phyloP scores from a whole-genome alignment of 306 rosid genomes.

The Ochetophila trinervis region DNA sequence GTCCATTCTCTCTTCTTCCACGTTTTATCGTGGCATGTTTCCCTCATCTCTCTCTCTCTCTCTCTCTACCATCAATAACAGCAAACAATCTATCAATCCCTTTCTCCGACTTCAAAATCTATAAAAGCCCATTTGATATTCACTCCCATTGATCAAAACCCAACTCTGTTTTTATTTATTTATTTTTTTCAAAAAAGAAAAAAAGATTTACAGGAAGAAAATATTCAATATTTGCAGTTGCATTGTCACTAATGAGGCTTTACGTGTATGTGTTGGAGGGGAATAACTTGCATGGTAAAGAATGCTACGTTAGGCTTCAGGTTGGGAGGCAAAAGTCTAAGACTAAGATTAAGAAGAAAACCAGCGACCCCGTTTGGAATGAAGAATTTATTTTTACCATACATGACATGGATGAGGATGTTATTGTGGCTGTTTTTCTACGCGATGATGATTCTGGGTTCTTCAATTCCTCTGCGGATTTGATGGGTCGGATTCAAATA shows the following conservation, averaged over 20 bases:
- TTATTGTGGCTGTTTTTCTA: conserved; percentile 42
- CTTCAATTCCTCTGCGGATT: conserved; percentile 32
- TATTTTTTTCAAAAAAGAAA: no score
- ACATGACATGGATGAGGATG: conserved; percentile 46
- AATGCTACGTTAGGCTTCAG: conserved; percentile 61
- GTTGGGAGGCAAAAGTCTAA: conserved; percentile 59
- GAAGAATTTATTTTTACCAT: conserved; percentile 70
- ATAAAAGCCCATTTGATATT: conserved; percentile 25
- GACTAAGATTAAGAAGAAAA: conserved; percentile 47
- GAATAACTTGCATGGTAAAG: conserved; percentile 42
- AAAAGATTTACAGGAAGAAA: neutral
- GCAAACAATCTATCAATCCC: neutral
- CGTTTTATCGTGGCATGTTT: conserved; percentile 32
- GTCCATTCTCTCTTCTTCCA: conserved; percentile 37
- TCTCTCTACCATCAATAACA: neutral
- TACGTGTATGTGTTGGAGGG: conserved; percentile 75
- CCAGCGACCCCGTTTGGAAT: conserved; percentile 56
- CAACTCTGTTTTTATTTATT: neutral
- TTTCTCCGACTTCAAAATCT: conserved; percentile 1
- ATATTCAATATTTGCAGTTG: neutral
- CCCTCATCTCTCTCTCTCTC: conserved; percentile 1
- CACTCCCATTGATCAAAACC: neutral
- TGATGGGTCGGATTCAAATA: conserved; percentile 58
- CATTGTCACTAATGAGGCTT: conserved; percentile 44
- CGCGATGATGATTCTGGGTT: conserved; percentile 30